Evolutionary conservation across 2,329 filamentous ascomycete genomes (phyloP), one percentile per base, ranked within the genome.

Genomic region (Talaromyces verruculosus): DNA sequence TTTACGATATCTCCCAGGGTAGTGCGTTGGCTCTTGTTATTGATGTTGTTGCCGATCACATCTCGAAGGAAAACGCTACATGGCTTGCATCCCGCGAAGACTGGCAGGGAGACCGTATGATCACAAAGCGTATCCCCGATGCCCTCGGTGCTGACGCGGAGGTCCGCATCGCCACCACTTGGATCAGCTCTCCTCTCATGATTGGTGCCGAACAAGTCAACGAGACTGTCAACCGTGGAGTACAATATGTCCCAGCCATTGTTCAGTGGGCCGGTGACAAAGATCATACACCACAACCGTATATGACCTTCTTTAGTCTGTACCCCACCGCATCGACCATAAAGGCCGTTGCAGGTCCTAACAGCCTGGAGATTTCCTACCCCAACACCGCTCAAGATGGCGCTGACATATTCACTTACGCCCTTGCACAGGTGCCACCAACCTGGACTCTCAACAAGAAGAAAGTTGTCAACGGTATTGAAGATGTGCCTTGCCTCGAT

Each of bases 181-280:
- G 80, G 80, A 59, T 82, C 25, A 79, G 77, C 45, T 73, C 79
- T 4, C 69, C 75, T 8, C 69, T 83, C 49, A 82, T 82, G 80
- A 78, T 82, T 19, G 81, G 81, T 0, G 80, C 72, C 0, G 67
- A 79, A 69, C 66, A 74, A 19, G 72, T 82, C 0, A 72, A 72
- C 5, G 80, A 82, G 70, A 73, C 72, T 0, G 70, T 68, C 22
- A 78, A 77, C 68, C 72, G 80, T 5, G 77, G 78, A 1, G 68
- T 78, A 35, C 79, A 81, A 69, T 81, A 79, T 65, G 79, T 81
- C 0, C 81, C 81, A 2, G 79, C 80, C 3, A 80, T 82, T 39
- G 80, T 81, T 0, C 81, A 83, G 68, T 83, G 81, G 81, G 80
- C 80, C 10, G 73, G 76, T 0, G 80, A 83, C 61, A 73, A 76